Evolutionary conservation across 1,284 basidiomycete species (phyloP), one percentile per base, ranked within the genome.

Genomic region (Apiotrichum brassicae): DNA sequence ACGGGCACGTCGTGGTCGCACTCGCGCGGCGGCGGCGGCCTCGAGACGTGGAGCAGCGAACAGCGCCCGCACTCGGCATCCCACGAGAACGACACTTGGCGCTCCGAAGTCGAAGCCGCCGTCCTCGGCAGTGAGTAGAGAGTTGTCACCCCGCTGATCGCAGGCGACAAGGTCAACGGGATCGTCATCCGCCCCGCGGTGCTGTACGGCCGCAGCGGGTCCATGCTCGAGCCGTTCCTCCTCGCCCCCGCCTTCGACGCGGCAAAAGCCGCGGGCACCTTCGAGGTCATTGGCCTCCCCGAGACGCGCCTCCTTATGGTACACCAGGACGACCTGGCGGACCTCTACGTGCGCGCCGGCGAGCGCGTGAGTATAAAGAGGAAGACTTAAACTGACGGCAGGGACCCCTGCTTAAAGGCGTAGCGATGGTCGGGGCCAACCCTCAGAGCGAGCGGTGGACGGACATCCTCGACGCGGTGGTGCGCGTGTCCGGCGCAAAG

Each of bases 311-410:
- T 72, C 14, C 58, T 75, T n/a, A 56, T 75, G 6, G 68, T 81
- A 26, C 80, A 81, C 61, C 61, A 63, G 34, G 79, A 81, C 57
- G 80, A 81, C 62, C 64, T 79, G 23, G 79, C 77, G 7, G 77
- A 79, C 43, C 56, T 78, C 28, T 79, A 76, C 55, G 40, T 79
- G 16, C 64, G 74, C 1, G 73, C 71, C 2, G 74, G 73, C 7
- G 79, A 81, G 65, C 61, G 68, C 36, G 67, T 66, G 18, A 50
- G 64, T 56, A 14, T 14, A 20, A 43, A 30, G 11, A 12, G 20
- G n/a, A n/a, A n/a, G n/a, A n/a, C n/a, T n/a, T n/a, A n/a, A 35
- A 26, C 6, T 37, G 11, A 38, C 24, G 7, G 5, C 30, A 73
- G 61, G 74, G 66, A 8, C 59, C 67, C 5, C 46, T 76, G 3